Conservation (phyloP, 345 rosid species). For the Rhodamnia rubescens region DNA sequence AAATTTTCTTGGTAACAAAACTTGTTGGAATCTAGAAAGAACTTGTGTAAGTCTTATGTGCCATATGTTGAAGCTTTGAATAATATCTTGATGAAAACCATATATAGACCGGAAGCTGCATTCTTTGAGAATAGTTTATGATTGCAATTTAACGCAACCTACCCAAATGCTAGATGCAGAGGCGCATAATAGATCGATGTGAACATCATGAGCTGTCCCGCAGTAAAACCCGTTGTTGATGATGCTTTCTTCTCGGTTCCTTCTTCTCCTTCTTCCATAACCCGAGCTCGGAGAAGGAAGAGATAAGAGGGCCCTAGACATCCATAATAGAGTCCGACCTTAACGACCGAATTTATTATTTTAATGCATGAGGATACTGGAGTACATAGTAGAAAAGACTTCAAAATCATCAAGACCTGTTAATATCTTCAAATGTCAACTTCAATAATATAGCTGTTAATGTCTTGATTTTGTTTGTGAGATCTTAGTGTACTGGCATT, state of each 20-base stretch:
- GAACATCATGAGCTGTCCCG: conserved; percentile 1
- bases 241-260: neutral
- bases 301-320: neutral
- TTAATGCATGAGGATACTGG: no score
- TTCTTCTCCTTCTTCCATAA: neutral
- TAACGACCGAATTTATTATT: no score
- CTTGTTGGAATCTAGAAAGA: neutral
- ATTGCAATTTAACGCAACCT: neutral
- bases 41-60: neutral
- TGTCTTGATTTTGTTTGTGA: neutral
- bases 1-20: neutral
- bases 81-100: neutral
- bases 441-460: neutral
- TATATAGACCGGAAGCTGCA: neutral
- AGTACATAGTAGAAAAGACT: neutral
- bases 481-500: neutral
- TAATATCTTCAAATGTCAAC: neutral
- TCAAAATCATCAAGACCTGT: neutral
- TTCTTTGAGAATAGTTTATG: neutral
- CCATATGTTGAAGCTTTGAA: neutral
- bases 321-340: no score
- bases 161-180: neutral
- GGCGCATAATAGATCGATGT: neutral
- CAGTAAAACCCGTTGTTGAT: neutral
- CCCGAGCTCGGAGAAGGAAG: neutral